Evolutionary conservation across 2,329 filamentous ascomycete species (phyloP).

Genomic region (Nemania diffusa): DNA sequence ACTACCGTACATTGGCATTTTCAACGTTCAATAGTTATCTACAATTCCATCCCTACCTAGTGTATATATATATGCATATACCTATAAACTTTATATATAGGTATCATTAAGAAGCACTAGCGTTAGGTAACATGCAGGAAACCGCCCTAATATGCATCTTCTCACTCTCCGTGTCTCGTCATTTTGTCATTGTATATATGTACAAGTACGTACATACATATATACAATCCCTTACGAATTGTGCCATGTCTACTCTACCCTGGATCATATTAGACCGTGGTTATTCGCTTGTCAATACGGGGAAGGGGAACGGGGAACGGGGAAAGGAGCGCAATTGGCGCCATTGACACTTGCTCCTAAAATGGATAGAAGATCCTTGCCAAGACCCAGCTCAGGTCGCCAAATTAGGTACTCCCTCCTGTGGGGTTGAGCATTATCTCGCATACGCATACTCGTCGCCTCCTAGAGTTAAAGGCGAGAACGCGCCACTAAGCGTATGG

Average conservation of each 20-base stretch:
- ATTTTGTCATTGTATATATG: background rate
- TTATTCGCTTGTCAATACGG: background rate
- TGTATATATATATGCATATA: background rate
- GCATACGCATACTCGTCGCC: slow-evolving; percentile 4
- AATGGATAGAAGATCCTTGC: slow-evolving; percentile 1
- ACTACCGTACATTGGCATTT: slow-evolving; percentile 3
- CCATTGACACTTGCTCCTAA: background rate
- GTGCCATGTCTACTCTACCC: background rate
- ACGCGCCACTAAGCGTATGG: background rate
- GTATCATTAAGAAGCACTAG: background rate
- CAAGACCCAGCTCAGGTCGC: background rate
- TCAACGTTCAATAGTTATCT: background rate
- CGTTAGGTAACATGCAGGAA: background rate
- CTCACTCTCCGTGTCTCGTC: background rate
- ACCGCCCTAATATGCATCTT: background rate
- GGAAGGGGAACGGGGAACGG: background rate
- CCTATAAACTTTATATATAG: background rate
- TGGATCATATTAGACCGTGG: background rate
- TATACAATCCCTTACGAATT: background rate
- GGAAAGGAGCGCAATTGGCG: slow-evolving; percentile 9
- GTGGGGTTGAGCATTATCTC: slow-evolving; percentile 17
- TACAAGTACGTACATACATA: too few species aligned
- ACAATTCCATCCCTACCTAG: background rate
- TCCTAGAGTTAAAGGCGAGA: background rate
- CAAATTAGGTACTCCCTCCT: background rate